Conservation (phyloP, 495 filamentous ascomycete species). For the Penicillium canariense region DNA sequence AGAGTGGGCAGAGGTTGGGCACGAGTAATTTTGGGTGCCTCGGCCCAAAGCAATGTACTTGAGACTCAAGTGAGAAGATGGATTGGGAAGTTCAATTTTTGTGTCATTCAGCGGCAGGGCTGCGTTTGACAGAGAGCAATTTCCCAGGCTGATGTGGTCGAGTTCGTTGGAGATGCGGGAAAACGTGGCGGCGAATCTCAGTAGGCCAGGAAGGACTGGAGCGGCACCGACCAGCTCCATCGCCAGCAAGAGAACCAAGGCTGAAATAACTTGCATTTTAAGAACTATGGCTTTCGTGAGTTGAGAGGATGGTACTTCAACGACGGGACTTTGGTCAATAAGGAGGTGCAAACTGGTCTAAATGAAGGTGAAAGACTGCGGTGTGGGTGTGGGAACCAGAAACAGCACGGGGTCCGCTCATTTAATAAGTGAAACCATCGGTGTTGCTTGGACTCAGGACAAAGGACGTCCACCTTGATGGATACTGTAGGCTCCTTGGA, state of each 20-base stretch:
- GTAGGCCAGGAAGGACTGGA: constrained; percentile 12
- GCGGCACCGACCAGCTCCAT: constrained; percentile 3
- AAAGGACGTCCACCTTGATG: neutral
- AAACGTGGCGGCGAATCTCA: constrained; percentile 21
- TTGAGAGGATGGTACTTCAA: neutral
- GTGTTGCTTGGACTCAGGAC: neutral
- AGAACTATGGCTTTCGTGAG: neutral
- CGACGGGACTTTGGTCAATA: neutral
- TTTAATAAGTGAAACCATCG: constrained; percentile 1
- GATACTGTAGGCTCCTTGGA: neutral
- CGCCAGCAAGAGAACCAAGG: neutral
- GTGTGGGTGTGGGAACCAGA: neutral
- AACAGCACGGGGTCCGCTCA: neutral
- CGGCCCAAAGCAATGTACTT: constrained; percentile 66
- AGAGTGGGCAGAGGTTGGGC: constrained; percentile 31
- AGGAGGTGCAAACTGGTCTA: neutral
- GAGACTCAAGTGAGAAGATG: constrained; percentile 46
- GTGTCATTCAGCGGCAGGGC: constrained; percentile 23
- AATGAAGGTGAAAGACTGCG: neutral
- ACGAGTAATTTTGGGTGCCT: constrained; percentile 79
- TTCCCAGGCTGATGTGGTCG: constrained; percentile 21
- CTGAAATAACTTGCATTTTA: constrained; percentile 1
- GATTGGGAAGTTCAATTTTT: constrained; percentile 38
- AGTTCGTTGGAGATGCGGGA: constrained; percentile 23
- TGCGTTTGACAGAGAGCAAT: constrained; percentile 28